These are phyloP conservation scores for Triticum turgidum DNA, from an alignment of 176 grass and related monocot species.

Conservation along the genomic window DNA sequence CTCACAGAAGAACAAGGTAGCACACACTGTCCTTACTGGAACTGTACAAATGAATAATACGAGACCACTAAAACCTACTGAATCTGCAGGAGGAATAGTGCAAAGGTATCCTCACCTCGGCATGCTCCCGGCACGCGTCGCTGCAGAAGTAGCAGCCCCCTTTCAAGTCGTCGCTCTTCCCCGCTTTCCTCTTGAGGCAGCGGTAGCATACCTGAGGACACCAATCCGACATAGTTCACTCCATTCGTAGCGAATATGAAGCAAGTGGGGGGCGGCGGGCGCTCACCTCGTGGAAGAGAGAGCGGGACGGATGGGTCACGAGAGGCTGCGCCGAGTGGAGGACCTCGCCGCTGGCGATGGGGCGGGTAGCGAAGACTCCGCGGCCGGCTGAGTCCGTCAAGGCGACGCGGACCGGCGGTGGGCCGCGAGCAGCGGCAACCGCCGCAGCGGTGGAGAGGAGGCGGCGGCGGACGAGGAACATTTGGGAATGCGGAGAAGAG, in stretches of 20 bases:
- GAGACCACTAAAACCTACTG: background rate
- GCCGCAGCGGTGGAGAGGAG: conserved; percentile 10
- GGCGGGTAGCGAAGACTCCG: conserved; percentile 73
- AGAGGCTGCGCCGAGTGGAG: conserved; percentile 81
- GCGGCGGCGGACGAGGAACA: conserved; percentile 28
- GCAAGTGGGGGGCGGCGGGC: background rate
- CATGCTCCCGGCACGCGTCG: conserved; percentile 50
- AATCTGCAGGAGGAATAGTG: conserved; percentile 5
- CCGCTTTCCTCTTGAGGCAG: conserved; percentile 69
- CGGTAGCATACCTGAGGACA: conserved; percentile 69
- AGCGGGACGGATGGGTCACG: conserved; percentile 51
- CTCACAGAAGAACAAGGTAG: background rate
- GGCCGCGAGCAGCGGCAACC: background rate
- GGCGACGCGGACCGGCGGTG: conserved; percentile 64
- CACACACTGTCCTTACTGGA: background rate
- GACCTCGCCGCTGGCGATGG: conserved; percentile 49
- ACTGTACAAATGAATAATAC: background rate
- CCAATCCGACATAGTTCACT: background rate
- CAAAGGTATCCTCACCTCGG: background rate
- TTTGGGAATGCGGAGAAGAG: background rate
- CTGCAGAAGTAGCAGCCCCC: conserved; percentile 58
- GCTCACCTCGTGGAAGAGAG: conserved; percentile 62
- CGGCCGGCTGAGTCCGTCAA: conserved; percentile 64
- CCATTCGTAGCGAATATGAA: background rate
- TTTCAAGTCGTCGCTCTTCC: background rate